Conservation (phyloP, 2,329 filamentous ascomycete species). For the Claviceps digitariae region DNA sequence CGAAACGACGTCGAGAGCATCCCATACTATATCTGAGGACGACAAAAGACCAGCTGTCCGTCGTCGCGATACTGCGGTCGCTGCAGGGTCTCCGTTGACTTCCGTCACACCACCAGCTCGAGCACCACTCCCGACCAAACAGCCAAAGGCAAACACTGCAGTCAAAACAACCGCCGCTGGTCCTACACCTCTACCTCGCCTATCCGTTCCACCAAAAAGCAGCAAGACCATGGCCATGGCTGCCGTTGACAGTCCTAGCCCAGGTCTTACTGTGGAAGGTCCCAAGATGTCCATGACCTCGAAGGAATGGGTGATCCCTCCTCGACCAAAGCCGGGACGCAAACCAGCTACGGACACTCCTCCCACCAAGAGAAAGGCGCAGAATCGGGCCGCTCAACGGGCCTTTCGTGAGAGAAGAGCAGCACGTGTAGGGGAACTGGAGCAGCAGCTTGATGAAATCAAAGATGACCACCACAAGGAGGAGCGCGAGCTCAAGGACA, state of each 20-base stretch:
- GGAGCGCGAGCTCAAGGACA: constrained; percentile 43
- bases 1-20: constrained; percentile 1
- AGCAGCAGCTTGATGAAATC: constrained; percentile 51
- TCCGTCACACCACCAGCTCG: constrained; percentile 10
- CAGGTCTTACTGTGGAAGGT: constrained; percentile 24
- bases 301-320: constrained; percentile 77
- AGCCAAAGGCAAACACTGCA: constrained; percentile 6
- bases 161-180: constrained; percentile 16
- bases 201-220: constrained; percentile 18
- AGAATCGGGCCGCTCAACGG: constrained; percentile 84
- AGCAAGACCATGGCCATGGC: constrained; percentile 34
- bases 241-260: constrained; percentile 30
- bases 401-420: constrained; percentile 81
- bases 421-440: constrained; percentile 65
- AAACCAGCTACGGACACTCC: constrained; percentile 92
- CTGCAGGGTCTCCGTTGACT: constrained; percentile 4
- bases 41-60: constrained; percentile 3
- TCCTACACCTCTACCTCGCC: constrained; percentile 13
- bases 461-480: constrained; percentile 43
- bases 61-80: constrained; percentile 8
- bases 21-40: neutral
- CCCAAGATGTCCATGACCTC: constrained; percentile 52
- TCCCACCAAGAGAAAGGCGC: constrained; percentile 83
- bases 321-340: constrained; percentile 75
- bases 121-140: constrained; percentile 13